Evolutionary conservation across 345 rosid genomes (phyloP).

Genomic region (Isatis tinctoria): DNA sequence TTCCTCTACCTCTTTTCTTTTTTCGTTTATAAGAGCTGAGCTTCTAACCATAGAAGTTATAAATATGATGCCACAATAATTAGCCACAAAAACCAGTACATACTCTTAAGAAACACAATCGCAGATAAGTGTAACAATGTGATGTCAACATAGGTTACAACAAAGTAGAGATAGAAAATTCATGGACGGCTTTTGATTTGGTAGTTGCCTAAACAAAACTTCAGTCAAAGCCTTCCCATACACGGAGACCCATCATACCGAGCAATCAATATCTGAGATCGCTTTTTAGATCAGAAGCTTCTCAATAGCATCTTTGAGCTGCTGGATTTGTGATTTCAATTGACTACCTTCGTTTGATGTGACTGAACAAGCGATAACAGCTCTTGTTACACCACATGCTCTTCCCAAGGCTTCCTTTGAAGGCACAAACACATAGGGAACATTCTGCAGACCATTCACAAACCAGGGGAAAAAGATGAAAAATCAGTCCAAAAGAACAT

Average conservation of each 20-base stretch:
- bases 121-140: background rate
- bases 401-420: conserved; percentile 96
- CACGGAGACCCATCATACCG: conserved; percentile 93
- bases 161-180: background rate
- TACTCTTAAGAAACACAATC: background rate
- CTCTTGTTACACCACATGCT: conserved; percentile 96
- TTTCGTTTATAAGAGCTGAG: background rate
- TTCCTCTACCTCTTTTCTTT: background rate
- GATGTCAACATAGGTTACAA: background rate
- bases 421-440: conserved; percentile 96
- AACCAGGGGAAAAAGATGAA: background rate
- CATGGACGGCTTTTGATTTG: conserved; percentile 16
- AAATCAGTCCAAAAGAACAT: background rate
- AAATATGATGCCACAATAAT: background rate
- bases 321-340: conserved; percentile 78
- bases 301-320: conserved; percentile 96
- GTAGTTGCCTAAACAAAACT: conserved; percentile 24
- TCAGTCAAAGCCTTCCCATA: conserved; percentile 66
- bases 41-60: no score
- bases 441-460: conserved; percentile 58
- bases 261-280: conserved; percentile 18
- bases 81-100: background rate
- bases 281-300: conserved; percentile 67
- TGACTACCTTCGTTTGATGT: conserved; percentile 83
- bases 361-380: conserved; percentile 90